Percentiles rank a stretch among this genome's conserved stretches.
phyloP scores from a whole-genome alignment of 352 stramenopile genomes.

The Globisporangium ultimum region DNA sequence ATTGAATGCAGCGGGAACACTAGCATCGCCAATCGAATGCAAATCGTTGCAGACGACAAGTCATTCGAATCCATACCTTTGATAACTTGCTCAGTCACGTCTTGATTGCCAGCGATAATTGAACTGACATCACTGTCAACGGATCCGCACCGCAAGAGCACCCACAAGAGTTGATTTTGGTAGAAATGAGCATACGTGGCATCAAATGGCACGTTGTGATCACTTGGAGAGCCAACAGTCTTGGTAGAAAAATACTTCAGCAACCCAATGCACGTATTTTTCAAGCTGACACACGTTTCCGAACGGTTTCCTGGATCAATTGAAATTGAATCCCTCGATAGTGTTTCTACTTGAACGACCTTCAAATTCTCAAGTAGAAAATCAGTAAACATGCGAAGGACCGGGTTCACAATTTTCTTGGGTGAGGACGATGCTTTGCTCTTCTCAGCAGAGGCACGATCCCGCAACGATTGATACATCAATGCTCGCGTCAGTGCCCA shows the following conservation, averaged over 20 bases:
- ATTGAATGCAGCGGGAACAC: constrained; percentile 79
- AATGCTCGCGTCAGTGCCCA: constrained; percentile 80
- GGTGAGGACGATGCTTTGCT: constrained; percentile 1
- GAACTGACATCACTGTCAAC: constrained; percentile 54
- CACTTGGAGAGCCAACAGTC: background rate
- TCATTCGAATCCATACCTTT: constrained; percentile 58
- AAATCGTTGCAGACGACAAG: constrained; percentile 65
- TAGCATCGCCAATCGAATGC: constrained; percentile 81
- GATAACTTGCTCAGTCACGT: constrained; percentile 62
- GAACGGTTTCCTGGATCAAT: constrained; percentile 9
- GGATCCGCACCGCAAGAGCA: constrained; percentile 69
- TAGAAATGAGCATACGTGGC: constrained; percentile 55
- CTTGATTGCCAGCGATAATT: constrained; percentile 51
- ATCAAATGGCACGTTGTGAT: constrained; percentile 13
- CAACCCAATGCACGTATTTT: constrained; percentile 61
- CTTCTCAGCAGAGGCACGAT: constrained; percentile 3
- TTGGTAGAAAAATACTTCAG: constrained; percentile 53
- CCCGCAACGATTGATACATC: constrained; percentile 72
- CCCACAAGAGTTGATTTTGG: constrained; percentile 74
- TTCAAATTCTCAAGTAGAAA: constrained; percentile 74
- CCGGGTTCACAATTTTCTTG: constrained; percentile 34
- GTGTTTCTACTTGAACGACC: constrained; percentile 22
- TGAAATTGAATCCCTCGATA: constrained; percentile 5
- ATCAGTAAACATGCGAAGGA: constrained; percentile 45
- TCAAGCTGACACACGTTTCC: constrained; percentile 40